Evolutionary conservation across 179 eudicot species (phyloP), one percentile per base, ranked within the genome.

Genomic region (Nepenthes alata): DNA sequence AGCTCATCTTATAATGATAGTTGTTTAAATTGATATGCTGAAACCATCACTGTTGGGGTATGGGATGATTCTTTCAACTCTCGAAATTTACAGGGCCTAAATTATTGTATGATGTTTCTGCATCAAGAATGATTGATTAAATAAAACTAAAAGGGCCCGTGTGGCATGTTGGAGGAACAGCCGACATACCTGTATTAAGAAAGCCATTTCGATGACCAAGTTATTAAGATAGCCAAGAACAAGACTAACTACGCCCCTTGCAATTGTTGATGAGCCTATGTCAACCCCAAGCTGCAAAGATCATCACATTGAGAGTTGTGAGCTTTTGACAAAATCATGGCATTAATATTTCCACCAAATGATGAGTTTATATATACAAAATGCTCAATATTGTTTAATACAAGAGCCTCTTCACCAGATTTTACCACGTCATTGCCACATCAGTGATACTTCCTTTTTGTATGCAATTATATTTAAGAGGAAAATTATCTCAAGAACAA

Each of bases 191-290:
- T 81, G 86, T 67, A 81, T 69, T 69, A 81, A 65, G 62, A 81
- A 78, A 6, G 86, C 83, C 73, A 77, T 53, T 59, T 81, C 86
- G 37, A 81, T 78, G 11, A 81, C 80, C 64, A 81, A 74, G 73
- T 72, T 81, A 65, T 65, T 76, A 5, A 81, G 74, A 66, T 79
- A 81, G 47, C 86, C 83, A 57, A 81, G 78, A 63, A 79, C 78
- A 53, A 78, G 80, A 71, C 72, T 74, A 35, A 79, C 79, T 11
- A 81, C 81, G 47, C 80, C 81, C 68, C 79, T 78, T 12, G 86
- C 82, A 35, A 74, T 70, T 5, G 81, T 72, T 39, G 83, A 78
- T 63, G 85, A 81, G 61, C 86, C 86, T 70, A 81, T 73, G 63
- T 81, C 75, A 36, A 81, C 61, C 47, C 72, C 82, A 48, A 81